phyloP scores from a whole-genome alignment of 2,329 filamentous ascomycete genomes.

The Cylindrodendrum hubeiense region DNA sequence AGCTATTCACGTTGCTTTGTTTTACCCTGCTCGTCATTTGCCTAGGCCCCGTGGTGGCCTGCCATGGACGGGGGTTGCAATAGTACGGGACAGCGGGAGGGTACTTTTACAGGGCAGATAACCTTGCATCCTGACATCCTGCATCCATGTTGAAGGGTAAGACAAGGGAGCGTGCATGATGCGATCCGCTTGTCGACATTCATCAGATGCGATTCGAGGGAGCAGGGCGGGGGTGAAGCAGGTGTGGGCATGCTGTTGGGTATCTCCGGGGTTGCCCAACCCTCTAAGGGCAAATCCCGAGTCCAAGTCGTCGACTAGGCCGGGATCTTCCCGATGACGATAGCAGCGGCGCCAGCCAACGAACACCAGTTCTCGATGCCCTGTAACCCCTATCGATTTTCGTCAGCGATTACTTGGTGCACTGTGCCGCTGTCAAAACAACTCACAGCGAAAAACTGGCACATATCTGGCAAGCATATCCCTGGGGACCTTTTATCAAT shows the following conservation, averaged over 20 bases:
- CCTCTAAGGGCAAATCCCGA: background rate
- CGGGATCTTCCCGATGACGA: background rate
- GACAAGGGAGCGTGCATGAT: constrained; percentile 28
- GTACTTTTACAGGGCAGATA: constrained; percentile 12
- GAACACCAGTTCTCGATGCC: background rate
- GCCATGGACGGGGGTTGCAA: constrained; percentile 1
- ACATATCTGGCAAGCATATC: background rate
- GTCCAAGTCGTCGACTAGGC: background rate
- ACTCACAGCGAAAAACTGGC: background rate
- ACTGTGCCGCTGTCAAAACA: background rate
- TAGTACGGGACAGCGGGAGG: background rate
- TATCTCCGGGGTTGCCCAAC: background rate
- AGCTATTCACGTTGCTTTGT: constrained; percentile 7
- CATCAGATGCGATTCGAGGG: constrained; percentile 36
- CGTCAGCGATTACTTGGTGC: too few relatives aligned
- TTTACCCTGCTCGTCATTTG: constrained; percentile 8
- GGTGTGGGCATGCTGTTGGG: background rate
- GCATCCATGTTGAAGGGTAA: constrained; percentile 8
- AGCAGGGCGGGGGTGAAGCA: constrained; percentile 11
- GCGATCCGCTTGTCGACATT: constrained; percentile 36
- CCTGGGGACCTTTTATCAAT: background rate
- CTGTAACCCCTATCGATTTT: too few relatives aligned
- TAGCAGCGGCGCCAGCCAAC: background rate
- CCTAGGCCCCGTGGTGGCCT: background rate
- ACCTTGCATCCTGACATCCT: constrained; percentile 17